These are phyloP conservation scores for Melastoma malabathricum DNA, from an alignment of 345 rosid genomes.

Conservation along the genomic window DNA sequence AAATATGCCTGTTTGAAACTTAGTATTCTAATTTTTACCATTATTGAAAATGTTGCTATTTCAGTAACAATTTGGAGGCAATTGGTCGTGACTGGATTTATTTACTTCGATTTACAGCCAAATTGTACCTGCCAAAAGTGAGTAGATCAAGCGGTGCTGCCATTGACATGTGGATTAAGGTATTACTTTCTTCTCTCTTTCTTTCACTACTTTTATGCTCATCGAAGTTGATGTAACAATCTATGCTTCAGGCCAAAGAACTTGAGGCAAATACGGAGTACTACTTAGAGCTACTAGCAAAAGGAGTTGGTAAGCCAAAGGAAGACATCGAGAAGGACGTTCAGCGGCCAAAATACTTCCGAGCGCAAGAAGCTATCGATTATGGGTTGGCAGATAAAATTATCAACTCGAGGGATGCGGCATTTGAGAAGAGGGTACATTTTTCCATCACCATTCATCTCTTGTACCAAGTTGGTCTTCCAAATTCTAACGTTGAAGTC, in stretches of 20 bases:
- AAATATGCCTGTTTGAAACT: no score
- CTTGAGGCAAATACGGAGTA: slow-evolving; percentile 56
- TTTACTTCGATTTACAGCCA: slow-evolving; percentile 37
- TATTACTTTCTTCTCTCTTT: slow-evolving; percentile 6
- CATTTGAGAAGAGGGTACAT: slow-evolving; percentile 38
- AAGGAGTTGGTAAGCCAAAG: slow-evolving; percentile 66
- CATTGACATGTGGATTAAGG: slow-evolving; percentile 88
- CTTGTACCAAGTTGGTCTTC: slow-evolving; percentile 1
- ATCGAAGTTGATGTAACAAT: neutral
- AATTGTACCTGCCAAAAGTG: slow-evolving; percentile 61
- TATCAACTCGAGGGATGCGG: slow-evolving; percentile 35
- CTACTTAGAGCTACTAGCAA: slow-evolving; percentile 56
- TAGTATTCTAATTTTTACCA: no score
- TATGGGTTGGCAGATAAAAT: slow-evolving; percentile 86
- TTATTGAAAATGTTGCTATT: no score
- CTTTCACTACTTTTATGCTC: slow-evolving; percentile 4
- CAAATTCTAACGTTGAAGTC: slow-evolving; percentile 5
- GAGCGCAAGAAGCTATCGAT: slow-evolving; percentile 60
- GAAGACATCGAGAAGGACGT: slow-evolving; percentile 66
- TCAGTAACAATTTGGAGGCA: neutral
- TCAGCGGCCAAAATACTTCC: slow-evolving; percentile 56
- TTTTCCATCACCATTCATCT: neutral
- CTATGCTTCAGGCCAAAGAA: slow-evolving; percentile 50
- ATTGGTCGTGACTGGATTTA: neutral
- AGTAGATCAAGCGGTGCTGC: slow-evolving; percentile 65